A percentile compares a stretch with the other conserved stretches of the same genome.
Conservation (phyloP, 768 basidiomycete genomes). For the Udeniomyces megalosporus region DNA sequence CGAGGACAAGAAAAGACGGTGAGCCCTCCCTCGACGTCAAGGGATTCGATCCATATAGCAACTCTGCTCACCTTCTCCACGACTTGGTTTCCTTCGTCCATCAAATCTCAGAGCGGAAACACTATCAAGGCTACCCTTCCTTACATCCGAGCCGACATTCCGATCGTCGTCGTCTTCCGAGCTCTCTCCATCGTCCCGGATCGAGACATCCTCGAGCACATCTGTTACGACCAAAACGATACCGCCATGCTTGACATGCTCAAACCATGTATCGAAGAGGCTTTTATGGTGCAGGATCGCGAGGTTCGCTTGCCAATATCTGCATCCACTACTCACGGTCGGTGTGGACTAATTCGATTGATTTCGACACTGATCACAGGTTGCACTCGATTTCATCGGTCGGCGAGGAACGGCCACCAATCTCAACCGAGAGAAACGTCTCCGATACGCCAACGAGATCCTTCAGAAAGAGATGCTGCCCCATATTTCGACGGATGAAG, state of each 20-base stretch:
- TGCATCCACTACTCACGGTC: neutral
- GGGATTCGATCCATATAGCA: too few relatives aligned
- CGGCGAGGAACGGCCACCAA: slow-evolving; percentile 92
- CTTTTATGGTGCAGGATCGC: slow-evolving; percentile 93
- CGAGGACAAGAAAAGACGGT: slow-evolving; percentile 76
- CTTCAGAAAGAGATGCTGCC: slow-evolving; percentile 97
- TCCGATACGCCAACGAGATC: slow-evolving; percentile 93
- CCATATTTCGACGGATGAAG: slow-evolving; percentile 88
- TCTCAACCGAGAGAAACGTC: slow-evolving; percentile 76
- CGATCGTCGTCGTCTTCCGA: slow-evolving; percentile 97
- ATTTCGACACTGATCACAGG: slow-evolving; percentile 30
- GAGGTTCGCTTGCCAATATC: too few relatives aligned
- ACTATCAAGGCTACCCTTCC: slow-evolving; percentile 95
- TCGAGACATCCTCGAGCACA: slow-evolving; percentile 91
- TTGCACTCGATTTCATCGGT: slow-evolving; percentile 90
- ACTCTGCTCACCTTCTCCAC: neutral
- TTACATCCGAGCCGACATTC: slow-evolving; percentile 95
- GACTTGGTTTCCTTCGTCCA: neutral
- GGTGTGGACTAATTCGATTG: neutral
- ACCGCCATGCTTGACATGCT: slow-evolving; percentile 93
- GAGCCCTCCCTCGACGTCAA: slow-evolving; percentile 29
- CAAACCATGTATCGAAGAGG: slow-evolving; percentile 95
- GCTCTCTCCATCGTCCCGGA: slow-evolving; percentile 95
- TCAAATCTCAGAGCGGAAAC: slow-evolving; percentile 56
- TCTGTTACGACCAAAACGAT: slow-evolving; percentile 95